Evolutionary conservation across 768 basidiomycete species (phyloP).

Genomic region (Phlegmacium glaucopus): DNA sequence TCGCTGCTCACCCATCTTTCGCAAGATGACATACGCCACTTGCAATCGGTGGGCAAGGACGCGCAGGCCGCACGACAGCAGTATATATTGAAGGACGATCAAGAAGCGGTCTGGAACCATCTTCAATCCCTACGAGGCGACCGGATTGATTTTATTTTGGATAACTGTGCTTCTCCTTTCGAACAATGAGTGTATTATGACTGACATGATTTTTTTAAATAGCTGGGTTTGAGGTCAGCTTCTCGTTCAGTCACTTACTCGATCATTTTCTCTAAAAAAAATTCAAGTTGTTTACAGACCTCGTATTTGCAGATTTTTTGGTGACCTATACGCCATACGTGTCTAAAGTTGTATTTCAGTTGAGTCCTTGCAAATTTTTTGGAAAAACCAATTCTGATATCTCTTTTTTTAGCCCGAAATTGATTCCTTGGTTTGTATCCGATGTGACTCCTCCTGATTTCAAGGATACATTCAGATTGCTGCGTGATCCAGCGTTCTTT

Average conservation of each 20-base stretch:
- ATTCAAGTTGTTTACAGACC: constrained; percentile 81
- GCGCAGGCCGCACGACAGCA: constrained; percentile 72
- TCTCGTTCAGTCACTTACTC: neutral
- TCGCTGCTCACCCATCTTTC: constrained; percentile 87
- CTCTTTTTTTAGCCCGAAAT: constrained; percentile 66
- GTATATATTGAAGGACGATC: constrained; percentile 84
- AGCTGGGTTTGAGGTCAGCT: constrained; percentile 87
- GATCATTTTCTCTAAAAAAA: neutral
- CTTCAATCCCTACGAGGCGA: constrained; percentile 51
- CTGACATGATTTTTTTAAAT: constrained; percentile 1
- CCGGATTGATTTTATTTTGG: constrained; percentile 83
- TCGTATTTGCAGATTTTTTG: constrained; percentile 91
- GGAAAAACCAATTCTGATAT: constrained; percentile 1
- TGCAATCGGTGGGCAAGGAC: constrained; percentile 82
- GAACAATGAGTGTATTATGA: neutral
- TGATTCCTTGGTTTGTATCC: constrained; percentile 97
- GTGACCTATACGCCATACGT: constrained; percentile 86
- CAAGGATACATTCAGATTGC: constrained; percentile 45
- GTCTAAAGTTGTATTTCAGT: constrained; percentile 88
- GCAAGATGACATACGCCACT: constrained; percentile 73
- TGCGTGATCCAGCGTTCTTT: constrained; percentile 69
- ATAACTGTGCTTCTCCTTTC: constrained; percentile 63
- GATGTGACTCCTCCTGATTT: constrained; percentile 93
- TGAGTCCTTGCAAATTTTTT: constrained; percentile 20
- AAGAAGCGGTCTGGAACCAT: constrained; percentile 70